Evolutionary conservation across 2,329 filamentous ascomycete species (phyloP).

Genomic region (Cucurbitaria berberidis): DNA sequence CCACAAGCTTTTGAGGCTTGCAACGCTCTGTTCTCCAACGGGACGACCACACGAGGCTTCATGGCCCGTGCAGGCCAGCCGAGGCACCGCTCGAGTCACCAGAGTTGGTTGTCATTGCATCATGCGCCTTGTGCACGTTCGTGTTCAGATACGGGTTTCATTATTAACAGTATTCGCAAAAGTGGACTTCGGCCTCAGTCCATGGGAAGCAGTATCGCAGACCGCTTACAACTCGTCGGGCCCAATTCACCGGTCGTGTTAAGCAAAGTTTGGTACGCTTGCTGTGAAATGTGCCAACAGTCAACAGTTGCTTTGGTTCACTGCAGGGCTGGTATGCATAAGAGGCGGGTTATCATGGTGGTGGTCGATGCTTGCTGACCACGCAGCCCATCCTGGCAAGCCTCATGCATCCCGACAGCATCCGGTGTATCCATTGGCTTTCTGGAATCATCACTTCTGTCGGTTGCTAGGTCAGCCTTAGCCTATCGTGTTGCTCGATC

Average conservation of each 20-base stretch:
- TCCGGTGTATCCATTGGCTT: conserved; percentile 14
- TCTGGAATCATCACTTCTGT: conserved; percentile 6
- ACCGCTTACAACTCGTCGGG: not conserved
- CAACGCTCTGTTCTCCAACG: conserved; percentile 8
- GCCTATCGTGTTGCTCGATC: conserved; percentile 14
- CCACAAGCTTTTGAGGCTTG: conserved; percentile 16
- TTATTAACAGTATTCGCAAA: not conserved
- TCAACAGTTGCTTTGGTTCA: not conserved
- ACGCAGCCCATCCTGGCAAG: conserved; percentile 20
- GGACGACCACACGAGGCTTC: conserved; percentile 10
- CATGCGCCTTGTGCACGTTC: conserved; percentile 7
- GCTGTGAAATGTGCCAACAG: too few relatives aligned
- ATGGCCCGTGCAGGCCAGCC: conserved; percentile 4
- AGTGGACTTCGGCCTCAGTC: not conserved
- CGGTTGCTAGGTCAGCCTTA: conserved; percentile 22
- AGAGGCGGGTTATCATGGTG: conserved; percentile 10
- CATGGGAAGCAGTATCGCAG: not conserved
- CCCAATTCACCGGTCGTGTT: conserved; percentile 1
- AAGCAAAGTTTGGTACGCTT: conserved; percentile 3
- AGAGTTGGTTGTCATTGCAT: conserved; percentile 15
- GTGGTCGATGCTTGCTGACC: conserved; percentile 23
- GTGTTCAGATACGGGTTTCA: conserved; percentile 4
- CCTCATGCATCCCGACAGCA: conserved; percentile 19
- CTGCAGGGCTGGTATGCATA: conserved; percentile 12
- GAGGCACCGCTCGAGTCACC: conserved; percentile 2